Evolutionary conservation across 768 basidiomycete genomes (phyloP), one percentile per base, ranked within the genome.

Genomic region (Lactarius deliciosus): DNA sequence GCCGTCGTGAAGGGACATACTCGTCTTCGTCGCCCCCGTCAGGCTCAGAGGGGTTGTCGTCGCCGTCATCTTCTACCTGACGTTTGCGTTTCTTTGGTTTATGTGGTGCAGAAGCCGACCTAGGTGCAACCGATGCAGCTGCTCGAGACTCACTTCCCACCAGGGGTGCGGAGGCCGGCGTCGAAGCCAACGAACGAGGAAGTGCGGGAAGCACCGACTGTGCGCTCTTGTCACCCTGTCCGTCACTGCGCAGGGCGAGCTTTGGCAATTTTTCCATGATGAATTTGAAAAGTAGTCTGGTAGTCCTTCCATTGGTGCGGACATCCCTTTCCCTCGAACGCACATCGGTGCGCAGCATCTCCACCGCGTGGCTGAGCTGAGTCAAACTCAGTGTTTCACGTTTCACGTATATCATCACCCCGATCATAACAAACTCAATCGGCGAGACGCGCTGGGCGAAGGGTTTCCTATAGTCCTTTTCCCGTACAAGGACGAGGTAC

Each of bases 361-460:
- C 73, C 5, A 89, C 80, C 0, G 79, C 81, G 22, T 72, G 68
- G 0, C 82, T 78, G 47, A 90, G 71, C 73, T 81, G 79, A 0
- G 67, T 68, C 67, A 78, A 47, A 2, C 77, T 72, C 64, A 83
- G 69, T 13, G 60, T 72, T 16, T 78, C 75, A 74, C 80, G 85
- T 62, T 82, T 78, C n/a, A 79, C 73, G 15, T 81, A 80, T 18
- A 91, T 81, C 25, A 91, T 74, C 4, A 89, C 70, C 25, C 78
- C 79, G 57, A 84, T 81, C 68, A 82, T 76, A 57, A 89, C 79
- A 68, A 92, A 85, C 73, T 92, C 91, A 47, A 90, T 78, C 0
- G 91, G 91, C 0, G 89, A 81, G 1, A 91, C 79, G 45, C 76
- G 73, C 22, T 64, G 34, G 43, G 74, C 68, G 65, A 72, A 88